phyloP scores from a whole-genome alignment of 2,329 filamentous ascomycete species.

The Colletotrichum lentis region DNA sequence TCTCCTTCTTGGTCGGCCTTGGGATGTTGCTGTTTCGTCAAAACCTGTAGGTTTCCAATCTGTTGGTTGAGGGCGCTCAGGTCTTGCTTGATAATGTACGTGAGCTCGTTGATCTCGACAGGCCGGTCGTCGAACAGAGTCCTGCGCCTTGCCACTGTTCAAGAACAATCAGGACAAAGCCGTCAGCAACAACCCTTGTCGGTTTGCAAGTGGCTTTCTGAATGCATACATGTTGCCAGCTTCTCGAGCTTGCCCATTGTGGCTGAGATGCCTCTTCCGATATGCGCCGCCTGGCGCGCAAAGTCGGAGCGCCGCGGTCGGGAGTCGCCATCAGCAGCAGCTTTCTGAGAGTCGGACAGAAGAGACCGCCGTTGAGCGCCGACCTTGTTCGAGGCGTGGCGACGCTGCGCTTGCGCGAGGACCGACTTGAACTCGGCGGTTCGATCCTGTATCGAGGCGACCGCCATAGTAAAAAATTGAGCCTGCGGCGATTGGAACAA shows the following conservation, averaged over 20 bases:
- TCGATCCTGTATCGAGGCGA: slow-evolving; percentile 90
- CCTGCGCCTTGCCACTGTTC: slow-evolving; percentile 86
- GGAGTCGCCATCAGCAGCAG: slow-evolving; percentile 62
- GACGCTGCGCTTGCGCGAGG: slow-evolving; percentile 82
- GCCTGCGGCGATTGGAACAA: background rate
- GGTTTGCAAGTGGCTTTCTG: too few relatives aligned
- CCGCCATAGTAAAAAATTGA: slow-evolving; percentile 59
- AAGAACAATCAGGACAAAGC: too few relatives aligned
- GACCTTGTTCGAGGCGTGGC: slow-evolving; percentile 78
- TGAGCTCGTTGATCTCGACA: slow-evolving; percentile 91
- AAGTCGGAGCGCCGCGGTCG: slow-evolving; percentile 83
- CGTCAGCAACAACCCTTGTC: slow-evolving; percentile 17
- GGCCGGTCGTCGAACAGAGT: slow-evolving; percentile 97
- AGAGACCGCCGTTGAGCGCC: slow-evolving; percentile 83
- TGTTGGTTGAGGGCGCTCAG: slow-evolving; percentile 84
- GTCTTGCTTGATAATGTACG: slow-evolving; percentile 97
- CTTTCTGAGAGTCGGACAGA: slow-evolving; percentile 76
- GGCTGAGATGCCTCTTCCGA: slow-evolving; percentile 87
- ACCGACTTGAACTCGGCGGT: slow-evolving; percentile 95
- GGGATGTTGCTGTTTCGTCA: slow-evolving; percentile 81
- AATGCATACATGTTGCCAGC: slow-evolving; percentile 76
- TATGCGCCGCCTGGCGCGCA: slow-evolving; percentile 87
- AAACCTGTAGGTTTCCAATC: slow-evolving; percentile 80
- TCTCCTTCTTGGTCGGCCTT: slow-evolving; percentile 83
- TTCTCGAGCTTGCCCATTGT: slow-evolving; percentile 97